Evolutionary conservation across 129 eudicot genomes (phyloP).

Genomic region (Sambucus nigra): DNA sequence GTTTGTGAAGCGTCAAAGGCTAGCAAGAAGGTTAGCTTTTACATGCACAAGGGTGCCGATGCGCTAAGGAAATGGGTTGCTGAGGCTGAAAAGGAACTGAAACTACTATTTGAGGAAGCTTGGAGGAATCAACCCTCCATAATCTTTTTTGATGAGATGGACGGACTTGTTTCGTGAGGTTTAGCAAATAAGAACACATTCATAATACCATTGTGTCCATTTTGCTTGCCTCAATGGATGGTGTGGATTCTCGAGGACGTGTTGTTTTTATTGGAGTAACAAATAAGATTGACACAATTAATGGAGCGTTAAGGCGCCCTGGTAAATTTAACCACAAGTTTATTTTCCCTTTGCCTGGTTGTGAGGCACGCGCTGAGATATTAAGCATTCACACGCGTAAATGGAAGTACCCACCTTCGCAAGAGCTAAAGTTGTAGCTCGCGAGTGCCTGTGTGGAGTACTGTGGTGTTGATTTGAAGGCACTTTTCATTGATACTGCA

Average conservation of each 20-base stretch:
- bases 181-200: conserved; percentile 97
- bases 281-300: conserved; percentile 89
- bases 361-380: conserved; percentile 96
- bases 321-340: conserved; percentile 97
- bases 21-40: conserved; percentile 95
- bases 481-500: conserved; percentile 96
- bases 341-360: conserved; percentile 87
- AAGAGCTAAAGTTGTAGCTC: conserved; percentile 74
- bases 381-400: conserved; percentile 91
- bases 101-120: conserved; percentile 93
- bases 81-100: conserved; percentile 94
- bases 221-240: conserved; percentile 94
- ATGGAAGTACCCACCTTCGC: conserved; percentile 84
- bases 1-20: conserved; percentile 99
- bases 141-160: conserved; percentile 94
- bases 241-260: conserved; percentile 98
- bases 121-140: conserved; percentile 96
- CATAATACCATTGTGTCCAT: conserved; percentile 98
- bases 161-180: conserved; percentile 98
- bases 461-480: conserved; percentile 98
- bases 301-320: conserved; percentile 95
- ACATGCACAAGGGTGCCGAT: conserved; percentile 99
- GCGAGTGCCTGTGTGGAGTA: conserved; percentile 99
- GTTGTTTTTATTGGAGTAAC: conserved; percentile 98
- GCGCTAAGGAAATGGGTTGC: conserved; percentile 99